Percentiles rank a stretch among this genome's conserved stretches.
phyloP scores from a whole-genome alignment of 306 rosid species.

The Inga laurina region DNA sequence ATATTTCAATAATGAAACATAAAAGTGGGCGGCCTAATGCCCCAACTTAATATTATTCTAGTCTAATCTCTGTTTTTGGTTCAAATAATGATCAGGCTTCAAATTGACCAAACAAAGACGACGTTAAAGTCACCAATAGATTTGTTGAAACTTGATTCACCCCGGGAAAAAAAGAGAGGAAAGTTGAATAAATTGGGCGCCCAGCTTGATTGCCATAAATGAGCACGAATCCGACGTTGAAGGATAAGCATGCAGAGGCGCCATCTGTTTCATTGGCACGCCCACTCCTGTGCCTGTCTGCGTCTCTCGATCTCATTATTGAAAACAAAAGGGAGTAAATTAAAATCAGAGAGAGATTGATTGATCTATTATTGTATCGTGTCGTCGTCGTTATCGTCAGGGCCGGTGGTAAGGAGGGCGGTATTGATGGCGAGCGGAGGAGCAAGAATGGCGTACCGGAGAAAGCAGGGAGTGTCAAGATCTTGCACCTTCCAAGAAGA shows the following conservation, averaged over 20 bases:
- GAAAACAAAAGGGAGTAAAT: background rate
- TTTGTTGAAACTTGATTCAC: background rate
- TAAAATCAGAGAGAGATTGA: background rate
- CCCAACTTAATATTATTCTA: background rate
- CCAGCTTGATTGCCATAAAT: background rate
- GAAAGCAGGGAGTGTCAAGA: conserved; percentile 70
- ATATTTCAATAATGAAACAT: background rate
- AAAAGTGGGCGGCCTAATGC: background rate
- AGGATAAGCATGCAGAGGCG: background rate
- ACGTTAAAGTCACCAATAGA: background rate
- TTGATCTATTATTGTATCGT: background rate
- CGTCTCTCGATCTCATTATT: too few species aligned
- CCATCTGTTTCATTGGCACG: background rate
- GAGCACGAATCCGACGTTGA: background rate
- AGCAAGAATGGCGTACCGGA: conserved; percentile 52
- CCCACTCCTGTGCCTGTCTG: too few species aligned
- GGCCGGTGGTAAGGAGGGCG: background rate
- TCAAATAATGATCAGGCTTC: background rate
- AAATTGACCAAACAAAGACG: background rate
- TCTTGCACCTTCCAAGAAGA: conserved; percentile 85
- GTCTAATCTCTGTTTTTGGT: background rate
- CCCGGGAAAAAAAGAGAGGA: too few species aligned
- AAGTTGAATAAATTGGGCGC: background rate
- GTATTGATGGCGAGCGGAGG: background rate
- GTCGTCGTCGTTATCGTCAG: background rate